Evolutionary conservation across 495 filamentous ascomycete species (phyloP).

Genomic region (Chaetomium fimeti): DNA sequence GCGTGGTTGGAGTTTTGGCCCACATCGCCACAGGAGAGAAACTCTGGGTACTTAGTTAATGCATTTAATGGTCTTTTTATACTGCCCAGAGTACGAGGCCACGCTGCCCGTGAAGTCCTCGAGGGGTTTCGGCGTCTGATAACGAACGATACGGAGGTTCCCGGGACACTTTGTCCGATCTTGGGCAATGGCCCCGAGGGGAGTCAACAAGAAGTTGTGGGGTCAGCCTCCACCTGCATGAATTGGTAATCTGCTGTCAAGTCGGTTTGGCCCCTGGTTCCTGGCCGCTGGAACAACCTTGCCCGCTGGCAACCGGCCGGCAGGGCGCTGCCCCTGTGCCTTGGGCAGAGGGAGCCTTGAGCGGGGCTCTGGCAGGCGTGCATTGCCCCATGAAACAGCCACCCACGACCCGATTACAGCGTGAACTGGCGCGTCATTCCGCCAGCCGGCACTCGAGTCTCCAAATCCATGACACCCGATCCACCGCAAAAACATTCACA

Average conservation of each 20-base stretch:
- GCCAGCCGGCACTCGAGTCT: conserved; percentile 4
- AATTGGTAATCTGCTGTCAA: conserved; percentile 1
- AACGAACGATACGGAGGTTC: background rate
- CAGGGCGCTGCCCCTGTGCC: conserved; percentile 11
- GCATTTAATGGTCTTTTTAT: background rate
- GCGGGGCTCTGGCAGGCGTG: conserved; percentile 13
- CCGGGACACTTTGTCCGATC: background rate
- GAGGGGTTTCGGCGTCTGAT: background rate
- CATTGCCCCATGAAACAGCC: conserved; percentile 20
- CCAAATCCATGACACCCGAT: conserved; percentile 11
- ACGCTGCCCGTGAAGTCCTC: no score
- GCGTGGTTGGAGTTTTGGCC: conserved; percentile 17
- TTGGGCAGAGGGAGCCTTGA: no score
- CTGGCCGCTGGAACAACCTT: conserved; percentile 11
- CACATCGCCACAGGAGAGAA: conserved; percentile 1
- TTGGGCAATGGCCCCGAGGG: no score
- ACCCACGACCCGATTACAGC: conserved; percentile 9
- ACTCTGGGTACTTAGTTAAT: background rate
- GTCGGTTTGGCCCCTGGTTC: conserved; percentile 4
- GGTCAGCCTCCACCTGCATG: conserved; percentile 11
- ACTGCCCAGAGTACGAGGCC: background rate
- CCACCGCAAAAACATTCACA: conserved; percentile 11
- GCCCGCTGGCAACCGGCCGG: conserved; percentile 22
- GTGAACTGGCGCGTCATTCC: conserved; percentile 24
- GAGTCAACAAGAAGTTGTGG: background rate